Percentiles rank a stretch among this genome's conserved stretches.
Evolutionary conservation across 1,284 basidiomycete species (phyloP).

Genomic region (Fereydounia khargensis): DNA sequence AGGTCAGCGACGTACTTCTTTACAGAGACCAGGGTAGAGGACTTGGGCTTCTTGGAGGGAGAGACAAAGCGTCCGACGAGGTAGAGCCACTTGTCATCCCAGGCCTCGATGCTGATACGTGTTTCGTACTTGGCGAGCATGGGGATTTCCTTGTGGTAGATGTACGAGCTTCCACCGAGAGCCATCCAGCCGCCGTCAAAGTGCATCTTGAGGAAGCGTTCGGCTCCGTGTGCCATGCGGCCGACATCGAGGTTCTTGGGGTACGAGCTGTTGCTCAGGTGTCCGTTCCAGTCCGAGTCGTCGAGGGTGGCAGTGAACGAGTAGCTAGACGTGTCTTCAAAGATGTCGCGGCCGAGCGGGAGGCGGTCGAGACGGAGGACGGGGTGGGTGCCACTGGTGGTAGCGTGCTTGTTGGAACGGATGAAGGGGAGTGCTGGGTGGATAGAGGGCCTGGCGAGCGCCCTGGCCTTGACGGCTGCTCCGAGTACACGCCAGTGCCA

Average conservation of each 20-base stretch:
- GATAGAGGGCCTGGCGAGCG: conserved; percentile 5
- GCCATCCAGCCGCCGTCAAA: conserved; percentile 32
- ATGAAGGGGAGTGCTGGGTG: not conserved
- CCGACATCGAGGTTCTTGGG: conserved; percentile 27
- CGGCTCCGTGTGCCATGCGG: conserved; percentile 12
- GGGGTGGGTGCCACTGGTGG: conserved; percentile 5
- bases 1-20: too few relatives aligned
- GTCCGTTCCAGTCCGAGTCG: conserved; percentile 42
- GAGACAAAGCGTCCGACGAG: conserved; percentile 26
- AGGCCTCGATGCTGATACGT: conserved; percentile 23
- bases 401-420: too few relatives aligned
- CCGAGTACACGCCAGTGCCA: conserved; percentile 34
- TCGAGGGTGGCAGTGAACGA: conserved; percentile 22
- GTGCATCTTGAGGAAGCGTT: conserved; percentile 2
- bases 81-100: conserved; percentile 51
- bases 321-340: conserved; percentile 14
- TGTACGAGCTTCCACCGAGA: conserved; percentile 30
- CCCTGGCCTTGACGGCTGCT: conserved; percentile 18
- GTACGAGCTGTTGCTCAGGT: conserved; percentile 42
- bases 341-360: conserved; percentile 38
- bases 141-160: conserved; percentile 41
- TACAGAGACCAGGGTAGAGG: too few relatives aligned
- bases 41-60: conserved; percentile 1
- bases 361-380: conserved; percentile 17
- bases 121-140: conserved; percentile 30